Percentiles rank a stretch among this genome's conserved stretches.
phyloP scores from a whole-genome alignment of 2,329 filamentous ascomycete genomes.

The Pseudogymnoascus sp. region DNA sequence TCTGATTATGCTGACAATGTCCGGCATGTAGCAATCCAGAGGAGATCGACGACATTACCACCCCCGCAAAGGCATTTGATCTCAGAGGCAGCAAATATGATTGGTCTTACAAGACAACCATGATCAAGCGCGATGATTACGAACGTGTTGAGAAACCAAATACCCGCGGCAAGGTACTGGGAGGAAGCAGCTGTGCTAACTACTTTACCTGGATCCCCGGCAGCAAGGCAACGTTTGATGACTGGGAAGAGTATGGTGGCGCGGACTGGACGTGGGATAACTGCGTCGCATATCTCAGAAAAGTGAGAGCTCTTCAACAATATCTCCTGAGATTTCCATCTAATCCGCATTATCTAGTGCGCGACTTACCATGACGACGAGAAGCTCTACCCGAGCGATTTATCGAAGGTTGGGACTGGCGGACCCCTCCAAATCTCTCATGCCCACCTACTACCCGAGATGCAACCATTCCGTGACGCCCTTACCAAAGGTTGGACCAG shows the following conservation, averaged over 20 bases:
- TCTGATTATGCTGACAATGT: constrained; percentile 21
- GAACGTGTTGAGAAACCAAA: constrained; percentile 56
- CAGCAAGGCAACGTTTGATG: constrained; percentile 47
- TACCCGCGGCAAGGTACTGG: constrained; percentile 35
- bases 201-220: constrained; percentile 59
- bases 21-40: constrained; percentile 33
- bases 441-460: constrained; percentile 45
- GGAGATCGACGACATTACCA: constrained; percentile 44
- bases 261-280: constrained; percentile 50
- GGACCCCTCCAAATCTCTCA: constrained; percentile 50
- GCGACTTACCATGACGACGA: constrained; percentile 51
- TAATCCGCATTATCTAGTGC: constrained; percentile 14
- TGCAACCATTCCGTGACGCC: constrained; percentile 43
- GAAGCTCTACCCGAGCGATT: constrained; percentile 33
- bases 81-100: constrained; percentile 49
- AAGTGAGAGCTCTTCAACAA: constrained; percentile 23
- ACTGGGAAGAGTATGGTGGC: constrained; percentile 39
- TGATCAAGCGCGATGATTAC: constrained; percentile 52
- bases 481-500: constrained; percentile 45
- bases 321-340: constrained; percentile 13
- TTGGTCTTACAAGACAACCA: constrained; percentile 54
- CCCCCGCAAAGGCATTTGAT: constrained; percentile 45
- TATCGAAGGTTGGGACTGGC: constrained; percentile 43
- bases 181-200: constrained; percentile 51
- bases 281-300: constrained; percentile 44